These are phyloP conservation scores for Pleurotus sapidus DNA, from an alignment of 768 basidiomycete species.

Conservation along the genomic window DNA sequence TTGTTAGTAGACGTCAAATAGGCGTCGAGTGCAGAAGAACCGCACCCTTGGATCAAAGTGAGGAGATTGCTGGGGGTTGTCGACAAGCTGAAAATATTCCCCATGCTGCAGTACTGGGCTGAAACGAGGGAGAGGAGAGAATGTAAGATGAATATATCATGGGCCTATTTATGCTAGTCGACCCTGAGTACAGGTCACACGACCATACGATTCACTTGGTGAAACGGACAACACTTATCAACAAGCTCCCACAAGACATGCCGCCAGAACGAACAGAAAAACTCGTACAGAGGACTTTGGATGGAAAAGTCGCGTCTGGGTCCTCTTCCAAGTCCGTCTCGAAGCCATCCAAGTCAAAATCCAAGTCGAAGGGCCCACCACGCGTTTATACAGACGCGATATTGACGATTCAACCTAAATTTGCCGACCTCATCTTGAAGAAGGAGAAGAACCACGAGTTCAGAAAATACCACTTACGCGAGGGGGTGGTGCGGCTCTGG, in stretches of 20 bases:
- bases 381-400: constrained; percentile 29
- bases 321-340: constrained; percentile 2
- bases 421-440: constrained; percentile 23
- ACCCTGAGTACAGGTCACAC: too few relatives aligned
- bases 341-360: neutral
- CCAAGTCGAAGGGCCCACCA: constrained; percentile 10
- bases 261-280: neutral
- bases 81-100: too few relatives aligned
- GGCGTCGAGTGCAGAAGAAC: too few relatives aligned
- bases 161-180: too few relatives aligned
- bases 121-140: too few relatives aligned
- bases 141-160: too few relatives aligned
- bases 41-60: too few relatives aligned
- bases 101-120: too few relatives aligned
- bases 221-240: neutral
- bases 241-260: neutral
- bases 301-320: constrained; percentile 11
- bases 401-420: constrained; percentile 28
- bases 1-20: too few relatives aligned
- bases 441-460: constrained; percentile 35
- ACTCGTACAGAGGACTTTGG: constrained; percentile 15
- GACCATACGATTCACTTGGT: neutral
- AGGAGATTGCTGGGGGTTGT: too few relatives aligned
- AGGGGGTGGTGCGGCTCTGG: constrained; percentile 26
- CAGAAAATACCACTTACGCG: constrained; percentile 26